Conservation (phyloP, 441 rosid genomes). For the Arabidopsis hybrid region DNA sequence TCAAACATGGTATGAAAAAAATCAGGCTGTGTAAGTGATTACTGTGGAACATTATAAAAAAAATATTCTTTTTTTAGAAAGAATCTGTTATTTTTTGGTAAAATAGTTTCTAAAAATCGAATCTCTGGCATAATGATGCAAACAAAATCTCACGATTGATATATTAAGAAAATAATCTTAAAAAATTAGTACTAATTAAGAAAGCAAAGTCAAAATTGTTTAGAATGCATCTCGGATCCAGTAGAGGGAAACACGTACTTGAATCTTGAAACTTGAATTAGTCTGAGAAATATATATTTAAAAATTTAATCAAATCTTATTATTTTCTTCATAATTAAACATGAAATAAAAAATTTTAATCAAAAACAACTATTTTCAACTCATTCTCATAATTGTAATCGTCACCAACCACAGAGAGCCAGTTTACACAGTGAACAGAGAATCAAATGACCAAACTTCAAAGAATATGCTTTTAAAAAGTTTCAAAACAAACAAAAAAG, state of each 20-base stretch:
- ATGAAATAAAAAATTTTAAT: neutral
- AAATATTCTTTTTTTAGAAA: neutral
- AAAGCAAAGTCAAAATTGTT: constrained; percentile 29
- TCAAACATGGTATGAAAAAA: neutral
- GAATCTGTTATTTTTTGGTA: constrained; percentile 32
- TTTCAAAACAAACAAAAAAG: constrained; percentile 18
- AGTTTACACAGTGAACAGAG: constrained; percentile 34
- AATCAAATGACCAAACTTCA: constrained; percentile 38
- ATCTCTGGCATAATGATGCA: constrained; percentile 14
- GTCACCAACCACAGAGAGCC: constrained; percentile 46
- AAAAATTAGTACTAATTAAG: neutral
- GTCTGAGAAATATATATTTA: constrained; percentile 3
- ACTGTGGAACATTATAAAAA: neutral
- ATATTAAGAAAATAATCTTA: neutral
- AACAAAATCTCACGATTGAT: constrained; percentile 8
- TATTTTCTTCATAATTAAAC: neutral
- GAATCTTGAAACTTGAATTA: constrained; percentile 43
- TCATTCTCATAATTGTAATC: constrained; percentile 4
- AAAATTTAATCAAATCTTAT: neutral
- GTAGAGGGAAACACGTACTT: constrained; percentile 44
- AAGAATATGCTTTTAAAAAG: constrained; percentile 40
- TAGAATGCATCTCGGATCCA: constrained; percentile 41
- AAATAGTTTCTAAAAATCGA: constrained; percentile 6
- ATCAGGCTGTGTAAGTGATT: neutral
- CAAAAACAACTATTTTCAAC: neutral